A percentile compares a stretch with the other conserved stretches of the same genome.
These are phyloP conservation scores for Nicotiana tabacum DNA, from an alignment of 257 asterid genomes.

Conservation along the genomic window DNA sequence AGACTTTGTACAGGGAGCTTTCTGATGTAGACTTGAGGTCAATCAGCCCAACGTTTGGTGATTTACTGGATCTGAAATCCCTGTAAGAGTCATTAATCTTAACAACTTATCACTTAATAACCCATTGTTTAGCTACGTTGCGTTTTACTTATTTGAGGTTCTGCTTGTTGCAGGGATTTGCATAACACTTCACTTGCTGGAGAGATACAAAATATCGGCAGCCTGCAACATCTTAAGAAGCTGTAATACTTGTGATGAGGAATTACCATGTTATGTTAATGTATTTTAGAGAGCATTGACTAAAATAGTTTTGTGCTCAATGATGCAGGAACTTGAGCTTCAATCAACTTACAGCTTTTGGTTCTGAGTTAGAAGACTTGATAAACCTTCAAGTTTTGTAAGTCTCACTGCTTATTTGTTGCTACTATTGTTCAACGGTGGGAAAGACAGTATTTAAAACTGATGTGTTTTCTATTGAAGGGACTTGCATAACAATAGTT, in stretches of 20 bases:
- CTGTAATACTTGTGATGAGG: slow-evolving; percentile 37
- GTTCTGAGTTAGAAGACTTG: slow-evolving; percentile 84
- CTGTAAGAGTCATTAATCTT: slow-evolving; percentile 43
- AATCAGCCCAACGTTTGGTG: slow-evolving; percentile 77
- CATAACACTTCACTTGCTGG: slow-evolving; percentile 82
- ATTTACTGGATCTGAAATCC: slow-evolving; percentile 68
- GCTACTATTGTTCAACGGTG: not conserved
- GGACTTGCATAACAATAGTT: slow-evolving; percentile 82
- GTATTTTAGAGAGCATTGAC: not conserved
- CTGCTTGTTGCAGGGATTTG: slow-evolving; percentile 54
- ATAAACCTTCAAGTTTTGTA: slow-evolving; percentile 81
- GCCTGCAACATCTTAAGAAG: slow-evolving; percentile 77
- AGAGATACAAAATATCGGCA: slow-evolving; percentile 80
- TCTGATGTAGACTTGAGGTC: slow-evolving; percentile 70
- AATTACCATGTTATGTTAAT: not conserved
- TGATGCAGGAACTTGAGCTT: slow-evolving; percentile 83
- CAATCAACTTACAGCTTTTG: slow-evolving; percentile 71
- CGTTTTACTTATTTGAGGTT: slow-evolving; percentile 3
- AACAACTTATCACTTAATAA: not conserved
- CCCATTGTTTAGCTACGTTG: not conserved
- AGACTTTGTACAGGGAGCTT: slow-evolving; percentile 47
- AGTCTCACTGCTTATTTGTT: slow-evolving; percentile 24
- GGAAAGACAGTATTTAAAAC: not conserved
- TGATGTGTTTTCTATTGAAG: slow-evolving; percentile 31
- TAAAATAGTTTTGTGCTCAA: not conserved